A percentile compares a stretch with the other conserved stretches of the same genome.
These are phyloP conservation scores for Candida railenensis DNA, from an alignment of 805 yeast genomes.

Conservation along the genomic window DNA sequence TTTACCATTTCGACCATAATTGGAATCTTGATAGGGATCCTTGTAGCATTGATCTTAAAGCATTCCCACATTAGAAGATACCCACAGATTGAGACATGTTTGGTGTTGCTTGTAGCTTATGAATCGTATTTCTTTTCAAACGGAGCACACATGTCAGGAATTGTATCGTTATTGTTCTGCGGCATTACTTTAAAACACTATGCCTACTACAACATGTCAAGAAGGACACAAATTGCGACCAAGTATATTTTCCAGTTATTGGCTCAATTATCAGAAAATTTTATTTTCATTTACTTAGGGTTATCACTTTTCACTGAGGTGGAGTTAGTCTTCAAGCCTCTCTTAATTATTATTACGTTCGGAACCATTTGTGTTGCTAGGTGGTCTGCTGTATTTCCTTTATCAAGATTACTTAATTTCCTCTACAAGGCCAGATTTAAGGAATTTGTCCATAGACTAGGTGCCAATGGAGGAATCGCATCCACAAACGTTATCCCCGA, in stretches of 20 bases:
- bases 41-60: slow-evolving; percentile 85
- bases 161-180: slow-evolving; percentile 89
- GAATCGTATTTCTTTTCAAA: slow-evolving; percentile 96
- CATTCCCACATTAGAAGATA: slow-evolving; percentile 91
- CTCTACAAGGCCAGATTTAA: slow-evolving; percentile 60
- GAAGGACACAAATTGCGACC: slow-evolving; percentile 94
- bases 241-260: slow-evolving; percentile 91
- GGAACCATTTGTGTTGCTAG: slow-evolving; percentile 90
- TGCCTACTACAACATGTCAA: slow-evolving; percentile 95
- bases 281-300: slow-evolving; percentile 93
- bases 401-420: slow-evolving; percentile 82
- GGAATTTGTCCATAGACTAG: slow-evolving; percentile 26
- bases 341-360: slow-evolving; percentile 86
- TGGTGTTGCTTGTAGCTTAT: slow-evolving; percentile 86
- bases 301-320: slow-evolving; percentile 94
- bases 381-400: slow-evolving; percentile 97
- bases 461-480: slow-evolving; percentile 38
- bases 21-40: slow-evolving; percentile 83
- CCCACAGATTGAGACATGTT: slow-evolving; percentile 96
- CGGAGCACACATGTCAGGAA: slow-evolving; percentile 99
- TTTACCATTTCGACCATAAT: slow-evolving; percentile 88
- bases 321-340: slow-evolving; percentile 90
- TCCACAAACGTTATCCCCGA: slow-evolving; percentile 51
- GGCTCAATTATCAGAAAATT: slow-evolving; percentile 95
- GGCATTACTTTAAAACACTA: slow-evolving; percentile 97